Evolutionary conservation across 495 filamentous ascomycete genomes (phyloP).

Genomic region (Talaromyces thailandensis): DNA sequence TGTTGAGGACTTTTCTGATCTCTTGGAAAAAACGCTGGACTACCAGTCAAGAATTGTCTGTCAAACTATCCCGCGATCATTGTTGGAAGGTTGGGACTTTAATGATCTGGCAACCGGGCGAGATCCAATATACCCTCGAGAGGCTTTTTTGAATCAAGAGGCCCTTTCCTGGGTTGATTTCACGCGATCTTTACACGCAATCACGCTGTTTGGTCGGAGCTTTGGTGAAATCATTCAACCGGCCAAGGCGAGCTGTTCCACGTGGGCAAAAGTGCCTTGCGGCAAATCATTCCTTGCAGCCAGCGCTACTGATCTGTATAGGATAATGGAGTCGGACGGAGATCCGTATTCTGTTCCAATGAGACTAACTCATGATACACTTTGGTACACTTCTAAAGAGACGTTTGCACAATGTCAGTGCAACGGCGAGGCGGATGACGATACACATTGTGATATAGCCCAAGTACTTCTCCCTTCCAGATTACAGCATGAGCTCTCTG

Average conservation of each 20-base stretch:
- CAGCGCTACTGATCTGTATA: constrained; percentile 12
- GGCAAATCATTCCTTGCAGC: constrained; percentile 14
- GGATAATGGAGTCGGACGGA: constrained; percentile 16
- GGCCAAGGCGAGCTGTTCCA: background rate
- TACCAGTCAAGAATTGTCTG: constrained; percentile 13
- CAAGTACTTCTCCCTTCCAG: background rate
- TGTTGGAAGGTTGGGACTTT: background rate
- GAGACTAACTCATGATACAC: background rate
- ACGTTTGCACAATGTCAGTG: background rate
- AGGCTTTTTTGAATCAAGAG: background rate
- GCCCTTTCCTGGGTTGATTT: background rate
- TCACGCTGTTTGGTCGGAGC: background rate
- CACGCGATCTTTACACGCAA: background rate
- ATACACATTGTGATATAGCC: background rate
- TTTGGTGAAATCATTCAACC: background rate
- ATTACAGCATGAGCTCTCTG: background rate
- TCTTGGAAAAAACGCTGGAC: constrained; percentile 22
- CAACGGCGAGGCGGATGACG: background rate
- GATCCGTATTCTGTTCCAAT: constrained; percentile 1
- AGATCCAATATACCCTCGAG: background rate
- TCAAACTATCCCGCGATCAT: background rate
- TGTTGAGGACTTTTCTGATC: constrained; percentile 14
- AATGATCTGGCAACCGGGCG: background rate
- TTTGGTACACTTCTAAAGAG: background rate
- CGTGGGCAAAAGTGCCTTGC: background rate